A percentile compares a stretch with the other conserved stretches of the same genome.
These are phyloP conservation scores for Lipomyces lipofer DNA, from an alignment of 805 yeast species.

Conservation along the genomic window DNA sequence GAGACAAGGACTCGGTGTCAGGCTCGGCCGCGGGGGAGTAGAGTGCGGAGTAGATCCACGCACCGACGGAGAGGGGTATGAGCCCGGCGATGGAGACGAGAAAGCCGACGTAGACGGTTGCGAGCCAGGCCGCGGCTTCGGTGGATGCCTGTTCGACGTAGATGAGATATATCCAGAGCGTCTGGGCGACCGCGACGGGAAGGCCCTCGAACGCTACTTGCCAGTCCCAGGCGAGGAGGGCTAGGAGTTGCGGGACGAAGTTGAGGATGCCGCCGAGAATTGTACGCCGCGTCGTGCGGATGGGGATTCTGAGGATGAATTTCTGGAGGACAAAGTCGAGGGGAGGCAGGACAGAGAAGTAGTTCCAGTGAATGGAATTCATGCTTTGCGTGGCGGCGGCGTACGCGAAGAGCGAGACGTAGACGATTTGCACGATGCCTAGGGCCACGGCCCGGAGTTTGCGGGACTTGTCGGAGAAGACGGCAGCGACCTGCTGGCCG, in stretches of 20 bases:
- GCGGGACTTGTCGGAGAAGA: conserved; percentile 19
- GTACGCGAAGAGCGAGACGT: conserved; percentile 7
- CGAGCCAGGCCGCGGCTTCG: conserved; percentile 27
- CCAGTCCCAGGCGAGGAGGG: conserved; percentile 26
- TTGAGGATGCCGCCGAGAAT: conserved; percentile 17
- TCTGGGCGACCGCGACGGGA: conserved; percentile 24
- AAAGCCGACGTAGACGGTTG: conserved; percentile 27
- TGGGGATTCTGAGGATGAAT: conserved; percentile 16
- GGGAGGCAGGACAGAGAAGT: conserved; percentile 29
- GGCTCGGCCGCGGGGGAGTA: neutral
- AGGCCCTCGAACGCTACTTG: conserved; percentile 17
- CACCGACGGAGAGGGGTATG: conserved; percentile 2
- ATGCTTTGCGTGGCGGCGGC: conserved; percentile 22
- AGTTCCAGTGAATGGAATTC: conserved; percentile 29
- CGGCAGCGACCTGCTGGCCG: conserved; percentile 17
- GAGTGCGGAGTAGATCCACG: conserved; percentile 3
- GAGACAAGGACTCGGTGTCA: neutral
- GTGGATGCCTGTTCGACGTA: conserved; percentile 29
- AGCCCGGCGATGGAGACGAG: conserved; percentile 13
- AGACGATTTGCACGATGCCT: conserved; percentile 19
- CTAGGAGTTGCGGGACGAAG: conserved; percentile 21
- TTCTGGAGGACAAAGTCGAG: conserved; percentile 23
- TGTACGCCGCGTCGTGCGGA: conserved; percentile 13
- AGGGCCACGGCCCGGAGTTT: conserved; percentile 20
- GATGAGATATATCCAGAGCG: conserved; percentile 20